Base-by-base conservation (phyloP, 805 yeast species). In the Pichia sporocuriosa region DNA sequence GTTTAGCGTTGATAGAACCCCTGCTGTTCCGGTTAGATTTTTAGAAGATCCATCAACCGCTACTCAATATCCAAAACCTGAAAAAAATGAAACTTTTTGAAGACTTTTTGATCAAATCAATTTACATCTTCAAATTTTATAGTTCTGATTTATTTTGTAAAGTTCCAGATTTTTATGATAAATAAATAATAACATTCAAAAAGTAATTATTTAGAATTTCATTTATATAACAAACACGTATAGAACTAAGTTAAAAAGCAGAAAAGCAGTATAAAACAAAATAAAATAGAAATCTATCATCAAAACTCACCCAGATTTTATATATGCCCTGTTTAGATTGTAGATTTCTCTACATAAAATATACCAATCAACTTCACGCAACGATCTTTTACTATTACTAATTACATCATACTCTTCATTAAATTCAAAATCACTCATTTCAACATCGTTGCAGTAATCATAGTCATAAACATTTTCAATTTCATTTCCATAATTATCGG, bases 361-460 rank as follows among this genome's bases (percentile, higher is more conserved):
- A 55, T 77, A 83, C 97, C 97, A 90, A 53, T 88, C 96, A 40
- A 85, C 80, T 42, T 79, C 86, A 26, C 95, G 68, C 24, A 66
- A 42, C 53, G 66, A 64, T 4, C 46, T 48, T 12, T 53, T 56
- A 30, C 53, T 39, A 35, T 57, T 59, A 52, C 55, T 58, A 32
- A 53, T 65, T 63, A 52, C 65, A 37, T 37, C 35, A 65, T 69
- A 44, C 11, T 43, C 53, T 33, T 35, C 7, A 25, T 42, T 6
- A 15, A 6, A 6, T 28, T n/a, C 13, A 1, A 6, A 5, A n/a
- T 16, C 19, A n/a, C n/a, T 10, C 10, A 28, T 16, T 10, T 28
- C 16, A 8, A n/a, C 30, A 15, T 28, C 30, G 9, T 32, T 11
- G 10, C 11, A 7, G 7, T 23, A 7, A 12, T 32, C 35, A 6